Evolutionary conservation across 2,329 filamentous ascomycete species (phyloP).

Genomic region (Aspergillus arachidicola): DNA sequence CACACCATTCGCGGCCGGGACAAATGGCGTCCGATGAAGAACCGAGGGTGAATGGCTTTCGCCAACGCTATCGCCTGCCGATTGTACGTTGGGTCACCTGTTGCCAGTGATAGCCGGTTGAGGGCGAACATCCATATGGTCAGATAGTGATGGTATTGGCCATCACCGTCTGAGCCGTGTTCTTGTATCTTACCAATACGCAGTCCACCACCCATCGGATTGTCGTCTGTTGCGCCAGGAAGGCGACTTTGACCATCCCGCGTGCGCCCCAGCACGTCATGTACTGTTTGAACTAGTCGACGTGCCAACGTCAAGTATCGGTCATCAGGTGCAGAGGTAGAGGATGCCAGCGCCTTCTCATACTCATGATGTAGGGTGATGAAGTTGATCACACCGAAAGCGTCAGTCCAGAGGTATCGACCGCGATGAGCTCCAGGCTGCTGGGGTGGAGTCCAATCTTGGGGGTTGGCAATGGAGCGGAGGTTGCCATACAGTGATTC

Average conservation of each 20-base stretch:
- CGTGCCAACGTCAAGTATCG: slow-evolving; percentile 54
- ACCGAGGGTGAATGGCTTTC: slow-evolving; percentile 55
- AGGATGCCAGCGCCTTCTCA: slow-evolving; percentile 10
- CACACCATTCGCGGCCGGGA: slow-evolving; percentile 53
- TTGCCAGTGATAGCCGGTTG: slow-evolving; percentile 55
- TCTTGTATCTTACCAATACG: slow-evolving; percentile 60
- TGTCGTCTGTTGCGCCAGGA: slow-evolving; percentile 54
- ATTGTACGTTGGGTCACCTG: slow-evolving; percentile 52
- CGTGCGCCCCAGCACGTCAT: slow-evolving; percentile 56
- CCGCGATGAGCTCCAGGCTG: slow-evolving; percentile 59
- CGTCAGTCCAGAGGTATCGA: slow-evolving; percentile 64
- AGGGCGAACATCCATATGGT: slow-evolving; percentile 67
- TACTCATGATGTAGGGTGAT: slow-evolving; percentile 55
- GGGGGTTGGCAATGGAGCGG: slow-evolving; percentile 30
- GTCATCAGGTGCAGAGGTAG: slow-evolving; percentile 22
- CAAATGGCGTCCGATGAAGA: slow-evolving; percentile 47
- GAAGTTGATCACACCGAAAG: slow-evolving; percentile 62
- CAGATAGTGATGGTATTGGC: slow-evolving; percentile 65
- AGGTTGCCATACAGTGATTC: slow-evolving; percentile 45
- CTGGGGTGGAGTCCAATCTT: slow-evolving; percentile 53
- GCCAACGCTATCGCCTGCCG: slow-evolving; percentile 56
- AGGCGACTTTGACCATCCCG: slow-evolving; percentile 53
- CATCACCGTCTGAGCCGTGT: slow-evolving; percentile 55
- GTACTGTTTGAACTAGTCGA: slow-evolving; percentile 54
- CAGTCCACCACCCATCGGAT: slow-evolving; percentile 58